phyloP scores from a whole-genome alignment of 1,139 yeast species.

The Spathaspora jeffriesii region DNA sequence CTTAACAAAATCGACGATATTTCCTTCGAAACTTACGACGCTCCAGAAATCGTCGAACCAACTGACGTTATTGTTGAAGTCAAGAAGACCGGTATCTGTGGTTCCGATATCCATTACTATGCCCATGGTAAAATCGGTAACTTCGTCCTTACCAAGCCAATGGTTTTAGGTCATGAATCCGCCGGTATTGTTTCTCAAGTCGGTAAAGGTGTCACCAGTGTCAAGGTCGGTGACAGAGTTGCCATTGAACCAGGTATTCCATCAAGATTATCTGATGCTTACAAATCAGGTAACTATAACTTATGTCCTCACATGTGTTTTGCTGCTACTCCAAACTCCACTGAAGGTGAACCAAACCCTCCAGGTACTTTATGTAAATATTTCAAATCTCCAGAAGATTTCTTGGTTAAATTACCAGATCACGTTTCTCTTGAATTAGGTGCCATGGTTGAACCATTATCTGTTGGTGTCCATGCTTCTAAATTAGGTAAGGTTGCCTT shows the following conservation, averaged over 20 bases:
- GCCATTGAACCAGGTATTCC: slow-evolving; percentile 81
- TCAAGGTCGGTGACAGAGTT: slow-evolving; percentile 76
- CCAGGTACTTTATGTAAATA: slow-evolving; percentile 76
- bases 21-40: slow-evolving; percentile 61
- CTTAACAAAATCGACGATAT: slow-evolving; percentile 66
- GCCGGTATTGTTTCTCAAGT: slow-evolving; percentile 71
- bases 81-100: slow-evolving; percentile 82
- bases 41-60: slow-evolving; percentile 62
- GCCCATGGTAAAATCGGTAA: slow-evolving; percentile 79
- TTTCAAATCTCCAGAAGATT: slow-evolving; percentile 80
- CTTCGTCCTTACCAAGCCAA: slow-evolving; percentile 60
- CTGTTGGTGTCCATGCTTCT: slow-evolving; percentile 85
- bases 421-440: slow-evolving; percentile 81
- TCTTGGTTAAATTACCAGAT: slow-evolving; percentile 77
- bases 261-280: slow-evolving; percentile 70
- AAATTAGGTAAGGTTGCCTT: slow-evolving; percentile 66
- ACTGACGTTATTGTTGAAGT: slow-evolving; percentile 75
- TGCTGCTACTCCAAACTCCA: slow-evolving; percentile 75
- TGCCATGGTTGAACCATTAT: slow-evolving; percentile 85
- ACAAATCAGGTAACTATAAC: slow-evolving; percentile 76
- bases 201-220: slow-evolving; percentile 58
- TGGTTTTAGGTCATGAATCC: slow-evolving; percentile 79
- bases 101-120: slow-evolving; percentile 84
- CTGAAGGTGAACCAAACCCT: slow-evolving; percentile 42
- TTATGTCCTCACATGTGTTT: slow-evolving; percentile 82